phyloP scores from a whole-genome alignment of 2,329 filamentous ascomycete species.

The Paraphaeosphaeria minitans region DNA sequence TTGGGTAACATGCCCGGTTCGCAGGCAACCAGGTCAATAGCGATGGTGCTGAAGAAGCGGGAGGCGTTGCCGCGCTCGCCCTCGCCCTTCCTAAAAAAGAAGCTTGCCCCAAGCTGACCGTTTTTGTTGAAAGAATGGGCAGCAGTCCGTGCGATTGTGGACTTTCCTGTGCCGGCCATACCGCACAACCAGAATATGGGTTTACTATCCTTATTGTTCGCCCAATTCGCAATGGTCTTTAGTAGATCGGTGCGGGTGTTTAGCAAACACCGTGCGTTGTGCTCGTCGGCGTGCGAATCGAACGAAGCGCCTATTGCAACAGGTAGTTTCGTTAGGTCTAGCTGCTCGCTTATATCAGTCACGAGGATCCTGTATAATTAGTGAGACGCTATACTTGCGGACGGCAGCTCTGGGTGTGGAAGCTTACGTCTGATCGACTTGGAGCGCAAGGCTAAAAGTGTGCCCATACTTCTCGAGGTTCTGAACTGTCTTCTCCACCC shows the following conservation, averaged over 20 bases:
- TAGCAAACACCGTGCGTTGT: slow-evolving; percentile 27
- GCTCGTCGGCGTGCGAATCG: slow-evolving; percentile 21
- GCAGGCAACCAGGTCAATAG: slow-evolving; percentile 15
- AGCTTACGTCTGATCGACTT: too few species aligned
- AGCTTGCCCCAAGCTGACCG: too few species aligned
- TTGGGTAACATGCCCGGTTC: slow-evolving; percentile 19
- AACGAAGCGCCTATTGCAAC: slow-evolving; percentile 27
- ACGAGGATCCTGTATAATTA: too few species aligned
- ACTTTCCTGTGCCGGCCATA: slow-evolving; percentile 37
- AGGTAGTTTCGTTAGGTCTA: too few species aligned
- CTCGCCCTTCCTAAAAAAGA: too few species aligned
- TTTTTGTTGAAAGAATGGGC: too few species aligned
- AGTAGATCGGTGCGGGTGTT: slow-evolving; percentile 33
- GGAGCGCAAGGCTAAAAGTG: too few species aligned
- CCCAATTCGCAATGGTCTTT: slow-evolving; percentile 28
- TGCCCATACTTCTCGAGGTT: too few species aligned
- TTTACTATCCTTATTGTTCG: slow-evolving; percentile 15
- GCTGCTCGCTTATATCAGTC: too few species aligned
- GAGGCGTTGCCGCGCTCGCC: slow-evolving; percentile 11
- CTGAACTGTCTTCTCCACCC: too few species aligned
- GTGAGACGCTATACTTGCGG: too few species aligned
- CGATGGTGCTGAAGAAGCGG: slow-evolving; percentile 25
- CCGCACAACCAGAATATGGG: slow-evolving; percentile 41
- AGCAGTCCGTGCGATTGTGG: slow-evolving; percentile 33
- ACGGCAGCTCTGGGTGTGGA: too few species aligned